Evolutionary conservation across 2,329 filamentous ascomycete species (phyloP).

Genomic region (Aspergillus pseudoviridinutans): DNA sequence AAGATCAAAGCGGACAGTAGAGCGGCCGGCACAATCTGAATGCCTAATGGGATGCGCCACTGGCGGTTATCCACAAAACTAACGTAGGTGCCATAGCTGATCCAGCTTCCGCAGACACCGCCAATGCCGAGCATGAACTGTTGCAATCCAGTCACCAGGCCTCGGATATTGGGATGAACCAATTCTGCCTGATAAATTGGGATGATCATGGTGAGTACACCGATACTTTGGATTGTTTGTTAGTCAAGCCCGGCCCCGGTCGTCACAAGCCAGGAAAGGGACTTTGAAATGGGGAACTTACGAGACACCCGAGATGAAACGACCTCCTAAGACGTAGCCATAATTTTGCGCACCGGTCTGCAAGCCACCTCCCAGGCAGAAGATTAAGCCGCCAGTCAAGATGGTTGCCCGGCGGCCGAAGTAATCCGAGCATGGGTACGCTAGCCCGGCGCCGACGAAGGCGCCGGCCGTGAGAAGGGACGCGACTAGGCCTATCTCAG

Average conservation of each 20-base stretch:
- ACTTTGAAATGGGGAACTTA: constrained; percentile 18
- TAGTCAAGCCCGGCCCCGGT: constrained; percentile 26
- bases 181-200: constrained; percentile 76
- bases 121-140: constrained; percentile 82
- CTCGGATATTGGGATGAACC: constrained; percentile 72
- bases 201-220: constrained; percentile 60
- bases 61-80: constrained; percentile 51
- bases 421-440: constrained; percentile 59
- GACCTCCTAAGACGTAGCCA: constrained; percentile 64
- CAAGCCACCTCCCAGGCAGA: constrained; percentile 66
- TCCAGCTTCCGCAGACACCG: constrained; percentile 67
- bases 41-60: constrained; percentile 61
- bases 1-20: constrained; percentile 63
- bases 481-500: constrained; percentile 59
- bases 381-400: constrained; percentile 63
- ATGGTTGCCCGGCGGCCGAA: constrained; percentile 71
- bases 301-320: constrained; percentile 59
- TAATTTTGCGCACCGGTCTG: constrained; percentile 64
- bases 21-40: constrained; percentile 67
- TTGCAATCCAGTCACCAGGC: constrained; percentile 69
- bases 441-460: constrained; percentile 64
- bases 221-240: constrained; percentile 45
- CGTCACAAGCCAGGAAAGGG: no score
- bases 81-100: constrained; percentile 62
- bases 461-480: constrained; percentile 74